Evolutionary conservation across 202 grass and related monocot species (phyloP), one percentile per base, ranked within the genome.

Genomic region (Panicum virgatum): DNA sequence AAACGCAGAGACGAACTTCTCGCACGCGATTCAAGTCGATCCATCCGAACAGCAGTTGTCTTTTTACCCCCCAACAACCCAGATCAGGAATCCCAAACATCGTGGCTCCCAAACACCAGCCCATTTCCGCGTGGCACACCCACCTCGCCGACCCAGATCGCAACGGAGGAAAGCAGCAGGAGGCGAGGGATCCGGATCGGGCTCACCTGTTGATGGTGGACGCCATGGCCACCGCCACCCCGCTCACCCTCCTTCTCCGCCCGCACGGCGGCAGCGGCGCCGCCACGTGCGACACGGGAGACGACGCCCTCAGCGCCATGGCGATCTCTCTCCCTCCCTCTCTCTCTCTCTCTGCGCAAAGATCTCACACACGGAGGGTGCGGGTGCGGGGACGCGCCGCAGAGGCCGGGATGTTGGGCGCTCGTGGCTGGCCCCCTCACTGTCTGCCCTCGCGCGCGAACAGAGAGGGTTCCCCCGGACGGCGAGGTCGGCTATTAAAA

Each of bases 201-300:
- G 67, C 80, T 80, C 80, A 90, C 88, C 76, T 86, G 84, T 83
- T 90, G 45, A 86, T 83, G 68, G 88, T 86, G 61, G 88, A 86
- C 12, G 88, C 88, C 88, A 90, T 90, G 68, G 84, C 75, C 9
- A 86, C 88, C 75, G 83, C 88, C 42, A 46, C 18, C 43, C 79
- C 84, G 80, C 70, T 64, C 53, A 12, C 47, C 22, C 66, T 72
- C 80, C 80, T 90, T 61, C 83, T 39, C 73, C 72, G 60, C 66
- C 50, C 61, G 66, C 26, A 3, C 16, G 62, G 4, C 12, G 75
- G 59, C 37, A 61, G 13, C 26, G 74, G 66, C 73, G 80, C 78
- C 34, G 84, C 76, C 51, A 45, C 83, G 19, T 73, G 83, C 32
- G 83, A 86, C 40, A 63, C 69, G 51, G 71, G 76, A 47, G 76